These are phyloP conservation scores for Rhodotorula taiwanensis DNA, from an alignment of 768 basidiomycete genomes.

Conservation along the genomic window DNA sequence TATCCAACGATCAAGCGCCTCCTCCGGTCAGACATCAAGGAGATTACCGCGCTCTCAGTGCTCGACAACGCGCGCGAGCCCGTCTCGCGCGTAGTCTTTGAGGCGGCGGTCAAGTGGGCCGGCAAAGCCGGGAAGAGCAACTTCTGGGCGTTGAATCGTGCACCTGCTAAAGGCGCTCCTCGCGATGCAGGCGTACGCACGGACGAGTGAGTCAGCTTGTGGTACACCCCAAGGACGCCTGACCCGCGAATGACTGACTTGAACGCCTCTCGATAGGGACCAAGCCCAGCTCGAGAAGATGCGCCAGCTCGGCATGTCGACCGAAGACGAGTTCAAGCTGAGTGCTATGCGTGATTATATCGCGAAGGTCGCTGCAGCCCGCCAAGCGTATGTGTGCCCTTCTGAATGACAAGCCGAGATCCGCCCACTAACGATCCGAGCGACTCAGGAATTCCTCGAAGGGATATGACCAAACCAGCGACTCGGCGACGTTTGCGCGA, in stretches of 20 bases:
- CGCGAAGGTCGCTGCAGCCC: constrained; percentile 78
- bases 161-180: constrained; percentile 25
- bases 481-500: background rate
- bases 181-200: constrained; percentile 30
- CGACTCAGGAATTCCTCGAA: too few relatives aligned
- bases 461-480: too few relatives aligned
- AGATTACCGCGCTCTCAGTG: constrained; percentile 67
- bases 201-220: constrained; percentile 63
- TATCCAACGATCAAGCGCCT: constrained; percentile 85
- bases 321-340: constrained; percentile 74
- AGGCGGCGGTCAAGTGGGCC: constrained; percentile 81
- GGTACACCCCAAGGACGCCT: too few relatives aligned
- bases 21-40: constrained; percentile 70
- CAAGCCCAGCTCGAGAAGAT: constrained; percentile 67
- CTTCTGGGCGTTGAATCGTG: constrained; percentile 49
- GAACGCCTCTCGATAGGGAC: constrained; percentile 55
- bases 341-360: constrained; percentile 84
- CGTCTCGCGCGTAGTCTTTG: constrained; percentile 69
- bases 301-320: constrained; percentile 79
- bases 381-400: constrained; percentile 55
- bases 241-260: too few relatives aligned
- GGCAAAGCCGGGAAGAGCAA: constrained; percentile 69
- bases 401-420: too few relatives aligned
- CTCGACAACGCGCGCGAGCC: constrained; percentile 68
- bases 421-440: too few relatives aligned